Evolutionary conservation across 768 basidiomycete genomes (phyloP).

Genomic region (Lentinula guzmanii): DNA sequence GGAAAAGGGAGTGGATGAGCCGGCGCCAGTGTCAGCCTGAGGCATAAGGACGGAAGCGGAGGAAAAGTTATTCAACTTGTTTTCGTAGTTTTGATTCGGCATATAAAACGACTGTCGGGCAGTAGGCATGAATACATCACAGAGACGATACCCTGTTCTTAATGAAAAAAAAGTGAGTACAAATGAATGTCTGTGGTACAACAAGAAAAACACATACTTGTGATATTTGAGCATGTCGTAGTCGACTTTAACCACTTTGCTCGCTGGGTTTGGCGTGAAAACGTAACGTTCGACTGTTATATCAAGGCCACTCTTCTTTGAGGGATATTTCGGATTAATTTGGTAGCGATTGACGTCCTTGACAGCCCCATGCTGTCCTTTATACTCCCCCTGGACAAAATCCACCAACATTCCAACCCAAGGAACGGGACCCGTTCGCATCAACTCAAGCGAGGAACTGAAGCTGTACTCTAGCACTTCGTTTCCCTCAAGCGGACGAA

Average conservation of each 20-base stretch:
- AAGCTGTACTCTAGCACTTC: neutral
- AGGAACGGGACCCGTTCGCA: neutral
- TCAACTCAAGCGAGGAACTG: neutral
- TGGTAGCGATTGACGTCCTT: neutral
- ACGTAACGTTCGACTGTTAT: neutral
- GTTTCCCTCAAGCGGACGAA: neutral
- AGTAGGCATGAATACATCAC: neutral
- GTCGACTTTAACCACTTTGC: neutral
- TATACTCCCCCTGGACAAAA: neutral
- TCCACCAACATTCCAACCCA: neutral
- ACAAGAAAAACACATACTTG: neutral
- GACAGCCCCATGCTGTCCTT: neutral
- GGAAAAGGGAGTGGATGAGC: too few relatives aligned
- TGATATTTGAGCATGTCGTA: neutral
- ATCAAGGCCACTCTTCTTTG: neutral
- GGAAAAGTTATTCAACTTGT: neutral
- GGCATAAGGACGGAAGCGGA: too few relatives aligned
- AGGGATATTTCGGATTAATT: neutral
- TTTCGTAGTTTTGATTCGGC: neutral
- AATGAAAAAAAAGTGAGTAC: neutral
- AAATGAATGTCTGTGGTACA: neutral
- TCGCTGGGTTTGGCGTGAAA: neutral
- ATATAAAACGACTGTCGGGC: neutral
- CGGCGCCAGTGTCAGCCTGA: neutral
- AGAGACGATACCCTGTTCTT: neutral